These are phyloP conservation scores for Epicoccum sorghinum DNA, from an alignment of 2,329 filamentous ascomycete genomes.

Conservation along the genomic window DNA sequence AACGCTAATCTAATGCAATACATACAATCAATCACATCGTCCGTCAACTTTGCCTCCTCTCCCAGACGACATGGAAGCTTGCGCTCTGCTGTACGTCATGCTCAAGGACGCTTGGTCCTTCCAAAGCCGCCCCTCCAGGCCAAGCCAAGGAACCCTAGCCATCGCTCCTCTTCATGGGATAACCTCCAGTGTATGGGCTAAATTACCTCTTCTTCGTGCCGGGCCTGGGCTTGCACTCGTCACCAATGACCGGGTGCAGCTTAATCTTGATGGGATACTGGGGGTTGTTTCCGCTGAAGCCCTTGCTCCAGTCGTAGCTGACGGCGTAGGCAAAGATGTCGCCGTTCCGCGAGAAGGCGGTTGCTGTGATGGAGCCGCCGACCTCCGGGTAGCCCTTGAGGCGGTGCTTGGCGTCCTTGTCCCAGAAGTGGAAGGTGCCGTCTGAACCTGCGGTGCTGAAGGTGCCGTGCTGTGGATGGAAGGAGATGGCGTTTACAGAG, in stretches of 20 bases:
- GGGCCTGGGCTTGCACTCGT: conserved; percentile 59
- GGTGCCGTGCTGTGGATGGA: conserved; percentile 96
- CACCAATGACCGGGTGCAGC: conserved; percentile 55
- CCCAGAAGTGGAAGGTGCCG: conserved; percentile 97
- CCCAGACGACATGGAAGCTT: no score
- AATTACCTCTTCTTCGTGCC: conserved; percentile 55
- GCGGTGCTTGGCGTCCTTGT: conserved; percentile 64
- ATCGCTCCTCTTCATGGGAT: no score
- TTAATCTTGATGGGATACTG: conserved; percentile 58
- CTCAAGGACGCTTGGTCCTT: no score
- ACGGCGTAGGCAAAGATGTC: conserved; percentile 69
- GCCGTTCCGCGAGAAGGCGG: conserved; percentile 87
- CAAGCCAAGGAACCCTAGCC: no score
- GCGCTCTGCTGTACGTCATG: no score
- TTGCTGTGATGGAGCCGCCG: conserved; percentile 82
- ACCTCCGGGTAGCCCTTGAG: conserved; percentile 69
- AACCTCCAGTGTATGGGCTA: no score
- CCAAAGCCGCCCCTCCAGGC: no score
- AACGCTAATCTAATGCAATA: conserved; percentile 19
- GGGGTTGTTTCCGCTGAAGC: conserved; percentile 82
- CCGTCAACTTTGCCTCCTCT: no score
- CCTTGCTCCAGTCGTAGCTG: conserved; percentile 98
- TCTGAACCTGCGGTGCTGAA: conserved; percentile 96
- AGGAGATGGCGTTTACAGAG: conserved; percentile 95
- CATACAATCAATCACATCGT: background rate